phyloP scores from a whole-genome alignment of 768 basidiomycete species.

The Lactifluus echinatus region DNA sequence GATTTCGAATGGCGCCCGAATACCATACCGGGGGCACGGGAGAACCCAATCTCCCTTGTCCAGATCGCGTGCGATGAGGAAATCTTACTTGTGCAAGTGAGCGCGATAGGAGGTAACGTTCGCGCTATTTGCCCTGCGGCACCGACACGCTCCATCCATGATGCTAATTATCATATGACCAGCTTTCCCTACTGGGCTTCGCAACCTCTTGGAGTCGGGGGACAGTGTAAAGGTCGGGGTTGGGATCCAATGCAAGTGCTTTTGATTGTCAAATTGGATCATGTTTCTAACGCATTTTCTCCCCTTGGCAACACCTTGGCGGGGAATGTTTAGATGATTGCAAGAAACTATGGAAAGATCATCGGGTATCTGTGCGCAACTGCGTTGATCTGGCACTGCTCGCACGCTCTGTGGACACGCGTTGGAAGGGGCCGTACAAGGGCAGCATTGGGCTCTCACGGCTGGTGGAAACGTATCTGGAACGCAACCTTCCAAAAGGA shows the following conservation, averaged over 20 bases:
- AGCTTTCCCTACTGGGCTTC: conserved; percentile 32
- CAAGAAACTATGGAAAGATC: conserved; percentile 49
- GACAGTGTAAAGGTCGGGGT: conserved; percentile 62
- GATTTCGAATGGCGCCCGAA: conserved; percentile 78
- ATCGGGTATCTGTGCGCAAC: conserved; percentile 35
- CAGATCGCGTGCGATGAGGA: conserved; percentile 53
- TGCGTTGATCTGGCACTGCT: conserved; percentile 64
- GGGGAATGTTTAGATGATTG: conserved; percentile 46
- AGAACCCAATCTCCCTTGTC: conserved; percentile 66
- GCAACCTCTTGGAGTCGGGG: conserved; percentile 42
- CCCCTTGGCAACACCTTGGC: too few species aligned
- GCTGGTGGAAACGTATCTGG: conserved; percentile 54
- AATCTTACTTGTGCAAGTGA: conserved; percentile 59
- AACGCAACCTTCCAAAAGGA: conserved; percentile 46
- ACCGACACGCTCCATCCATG: too few species aligned
- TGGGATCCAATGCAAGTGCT: conserved; percentile 51
- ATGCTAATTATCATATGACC: neutral
- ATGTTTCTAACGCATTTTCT: too few species aligned
- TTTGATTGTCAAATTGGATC: too few species aligned
- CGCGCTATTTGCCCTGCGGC: neutral
- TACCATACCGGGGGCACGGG: conserved; percentile 39
- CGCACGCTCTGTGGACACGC: conserved; percentile 56
- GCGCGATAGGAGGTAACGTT: conserved; percentile 42
- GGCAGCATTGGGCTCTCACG: conserved; percentile 52
- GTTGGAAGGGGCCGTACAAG: conserved; percentile 67